Base-by-base conservation (phyloP, 352 stramenopile species). In the Saprolegnia diclina region DNA sequence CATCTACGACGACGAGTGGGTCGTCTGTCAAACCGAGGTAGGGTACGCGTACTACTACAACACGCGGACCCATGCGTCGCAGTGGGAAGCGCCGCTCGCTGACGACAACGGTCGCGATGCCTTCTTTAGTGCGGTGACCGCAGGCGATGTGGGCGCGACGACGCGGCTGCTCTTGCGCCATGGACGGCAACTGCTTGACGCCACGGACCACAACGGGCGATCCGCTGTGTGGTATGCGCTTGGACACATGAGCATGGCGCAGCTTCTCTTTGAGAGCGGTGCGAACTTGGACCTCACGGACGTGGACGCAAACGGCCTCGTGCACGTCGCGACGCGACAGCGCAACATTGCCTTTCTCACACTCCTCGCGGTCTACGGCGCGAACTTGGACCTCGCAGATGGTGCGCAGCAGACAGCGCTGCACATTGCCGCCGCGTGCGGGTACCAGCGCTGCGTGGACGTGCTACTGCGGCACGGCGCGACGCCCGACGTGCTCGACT, bases 371-470 rank as follows among this genome's bases (percentile, higher is more conserved):
- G 74, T 79, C 52, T 67, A 78, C 35, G 77, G 80, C 21, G 74
- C 73, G 0, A 83, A 97, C 42, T 67, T 94, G n/a, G 94, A 96
- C 54, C 75, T 89, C 53, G 76, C 91, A 44, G 98, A 98, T 72
- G 82, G 83, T 5, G 79, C 90, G 65, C 87, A 90, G 19, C 87
- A 98, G 52, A 97, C 90, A 0, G 79, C 92, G 19, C 77, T 96
- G 24, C 93, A 98, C 50, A 88, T 97, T 74, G 89, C 90, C 13
- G 78, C 81, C 9, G 77, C 80, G 24, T 65, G 77, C 26, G 79
- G 81, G 2, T 80, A 79, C 65, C 71, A 73, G 0, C 73, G 74
- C 10, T 77, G 77, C 11, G 80, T 89, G 0, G 71, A 72, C 4
- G 65, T 66, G 10, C 71, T 92, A 21, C 48, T 92, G 35, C 32